These are phyloP conservation scores for Lunasporangiospora selenospora DNA, from an alignment of 192 early-diverging fungal genomes.

Conservation along the genomic window DNA sequence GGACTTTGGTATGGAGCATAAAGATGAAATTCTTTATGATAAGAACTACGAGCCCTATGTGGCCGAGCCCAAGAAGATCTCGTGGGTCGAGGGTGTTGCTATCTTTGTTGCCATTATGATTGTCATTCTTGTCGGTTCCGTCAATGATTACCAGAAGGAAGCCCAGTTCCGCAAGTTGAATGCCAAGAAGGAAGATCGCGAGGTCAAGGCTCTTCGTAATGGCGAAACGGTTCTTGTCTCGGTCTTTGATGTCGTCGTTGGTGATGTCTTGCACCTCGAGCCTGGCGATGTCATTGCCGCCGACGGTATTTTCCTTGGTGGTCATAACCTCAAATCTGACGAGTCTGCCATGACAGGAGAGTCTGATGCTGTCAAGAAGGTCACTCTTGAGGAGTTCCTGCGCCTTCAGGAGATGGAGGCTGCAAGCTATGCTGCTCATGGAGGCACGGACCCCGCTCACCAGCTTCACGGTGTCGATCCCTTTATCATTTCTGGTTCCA, in stretches of 20 bases:
- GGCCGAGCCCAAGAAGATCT: conserved; percentile 49
- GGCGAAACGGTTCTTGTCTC: conserved; percentile 72
- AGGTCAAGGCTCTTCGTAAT: conserved; percentile 76
- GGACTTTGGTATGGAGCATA: conserved; percentile 59
- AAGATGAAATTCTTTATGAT: conserved; percentile 37
- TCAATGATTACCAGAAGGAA: conserved; percentile 88
- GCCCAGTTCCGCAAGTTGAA: conserved; percentile 82
- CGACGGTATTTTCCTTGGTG: conserved; percentile 85
- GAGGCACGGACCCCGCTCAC: conserved; percentile 44
- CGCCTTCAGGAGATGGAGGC: conserved; percentile 18
- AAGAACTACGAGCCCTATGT: conserved; percentile 4
- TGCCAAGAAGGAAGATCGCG: conserved; percentile 83
- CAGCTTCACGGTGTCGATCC: conserved; percentile 58
- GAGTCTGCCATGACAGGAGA: conserved; percentile 95
- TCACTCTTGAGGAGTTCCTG: conserved; percentile 56
- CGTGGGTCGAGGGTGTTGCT: conserved; percentile 88
- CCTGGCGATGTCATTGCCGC: conserved; percentile 93
- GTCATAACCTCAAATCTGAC: conserved; percentile 84
- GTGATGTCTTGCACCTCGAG: conserved; percentile 85
- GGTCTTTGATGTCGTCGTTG: conserved; percentile 81
- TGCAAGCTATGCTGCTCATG: conserved; percentile 26
- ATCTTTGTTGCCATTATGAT: conserved; percentile 82
- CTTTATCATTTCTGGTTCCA: conserved; percentile 92
- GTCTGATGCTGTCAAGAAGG: conserved; percentile 85
- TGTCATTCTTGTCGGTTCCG: conserved; percentile 73